Conservation (phyloP, 2,329 filamentous ascomycete genomes). For the Exserohilum rostratum region DNA sequence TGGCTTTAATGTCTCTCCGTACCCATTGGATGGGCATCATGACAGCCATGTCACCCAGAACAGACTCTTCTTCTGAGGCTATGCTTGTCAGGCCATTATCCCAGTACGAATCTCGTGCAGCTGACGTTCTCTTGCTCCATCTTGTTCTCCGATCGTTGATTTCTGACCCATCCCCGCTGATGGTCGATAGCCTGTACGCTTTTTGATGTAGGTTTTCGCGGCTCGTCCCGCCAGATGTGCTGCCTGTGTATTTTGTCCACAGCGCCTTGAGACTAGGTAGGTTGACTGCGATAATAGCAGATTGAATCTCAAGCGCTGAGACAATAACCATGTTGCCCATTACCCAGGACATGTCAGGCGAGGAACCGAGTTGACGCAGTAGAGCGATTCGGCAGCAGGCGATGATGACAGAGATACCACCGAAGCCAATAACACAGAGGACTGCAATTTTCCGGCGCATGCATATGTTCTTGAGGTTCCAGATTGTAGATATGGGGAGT, state of each 20-base stretch:
- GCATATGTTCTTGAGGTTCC: background rate
- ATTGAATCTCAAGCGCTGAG: constrained; percentile 7
- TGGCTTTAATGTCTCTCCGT: constrained; percentile 3
- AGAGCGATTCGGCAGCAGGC: constrained; percentile 3
- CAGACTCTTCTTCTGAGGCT: constrained; percentile 4
- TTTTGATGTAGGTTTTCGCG: background rate
- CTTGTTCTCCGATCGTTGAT: background rate
- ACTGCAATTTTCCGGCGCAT: constrained; percentile 2
- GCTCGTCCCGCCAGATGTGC: background rate
- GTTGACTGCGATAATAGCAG: constrained; percentile 6
- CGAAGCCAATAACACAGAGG: constrained; percentile 7
- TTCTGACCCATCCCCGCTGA: background rate
- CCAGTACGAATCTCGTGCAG: background rate
- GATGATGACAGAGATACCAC: constrained; percentile 4
- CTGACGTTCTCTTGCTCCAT: constrained; percentile 1
- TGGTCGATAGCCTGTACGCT: background rate
- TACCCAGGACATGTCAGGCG: background rate
- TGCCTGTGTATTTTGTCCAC: background rate
- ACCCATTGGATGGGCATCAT: constrained; percentile 9
- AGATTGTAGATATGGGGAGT: constrained; percentile 4
- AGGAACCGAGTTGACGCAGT: background rate
- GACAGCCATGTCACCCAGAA: constrained; percentile 5
- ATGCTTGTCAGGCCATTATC: constrained; percentile 4
- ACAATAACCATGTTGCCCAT: background rate
- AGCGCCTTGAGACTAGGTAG: constrained; percentile 6